phyloP scores from a whole-genome alignment of 225 moss, liverwort and hornwort species.

The Antitrichia curtipendula region DNA sequence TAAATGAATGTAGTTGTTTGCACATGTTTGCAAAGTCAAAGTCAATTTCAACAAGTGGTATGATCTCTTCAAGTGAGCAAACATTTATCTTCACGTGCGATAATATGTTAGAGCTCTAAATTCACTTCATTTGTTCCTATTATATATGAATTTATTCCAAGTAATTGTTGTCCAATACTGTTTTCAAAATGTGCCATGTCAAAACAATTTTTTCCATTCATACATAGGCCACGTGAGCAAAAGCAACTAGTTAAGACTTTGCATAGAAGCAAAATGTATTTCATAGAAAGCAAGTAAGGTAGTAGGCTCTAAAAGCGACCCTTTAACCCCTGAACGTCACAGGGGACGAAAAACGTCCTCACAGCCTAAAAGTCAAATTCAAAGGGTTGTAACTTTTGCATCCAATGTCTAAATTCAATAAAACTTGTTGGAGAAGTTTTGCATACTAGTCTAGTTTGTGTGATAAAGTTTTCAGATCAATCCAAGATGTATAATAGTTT shows the following conservation, averaged over 20 bases:
- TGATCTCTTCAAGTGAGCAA: accelerated
- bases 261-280: background rate
- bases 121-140: background rate
- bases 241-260: background rate
- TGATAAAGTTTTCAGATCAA: no score
- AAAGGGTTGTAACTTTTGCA: no score
- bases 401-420: no score
- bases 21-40: accelerated
- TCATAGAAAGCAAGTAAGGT: background rate
- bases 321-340: no score
- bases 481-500: no score
- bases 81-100: background rate
- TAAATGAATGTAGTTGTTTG: background rate
- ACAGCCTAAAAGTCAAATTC: no score
- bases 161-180: background rate
- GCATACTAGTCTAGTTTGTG: no score
- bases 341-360: no score
- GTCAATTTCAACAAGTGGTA: background rate
- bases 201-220: background rate
- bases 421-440: no score
- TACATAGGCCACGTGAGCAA: background rate
- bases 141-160: accelerated
- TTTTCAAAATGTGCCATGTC: background rate
- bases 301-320: no score
- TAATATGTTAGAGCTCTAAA: background rate